Evolutionary conservation across 768 basidiomycete genomes (phyloP), one percentile per base, ranked within the genome.

Genomic region (Ramaria sp.): DNA sequence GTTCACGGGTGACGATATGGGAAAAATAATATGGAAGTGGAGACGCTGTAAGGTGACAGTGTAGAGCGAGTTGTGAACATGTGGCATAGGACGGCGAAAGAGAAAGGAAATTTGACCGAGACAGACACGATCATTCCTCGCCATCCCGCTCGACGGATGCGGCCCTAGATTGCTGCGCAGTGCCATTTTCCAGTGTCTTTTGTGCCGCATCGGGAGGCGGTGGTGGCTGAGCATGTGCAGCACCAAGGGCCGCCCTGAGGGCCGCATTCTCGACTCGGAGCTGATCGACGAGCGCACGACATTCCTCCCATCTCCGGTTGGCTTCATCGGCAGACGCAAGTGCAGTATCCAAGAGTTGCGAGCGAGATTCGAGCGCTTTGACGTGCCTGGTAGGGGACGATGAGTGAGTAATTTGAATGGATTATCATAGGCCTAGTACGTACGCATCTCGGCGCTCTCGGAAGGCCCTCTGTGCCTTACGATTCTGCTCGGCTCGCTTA

Each of bases 401-500:
- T 27, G 4, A 30, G 38, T 19, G 19, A 27, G 15, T 20, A n/a
- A 46, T 34, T 24, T 17, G 48, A 48, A 33, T 47, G 41, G 45
- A n/a, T n/a, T n/a, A n/a, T 33, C 31, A 52, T 42, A 39, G 17
- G 19, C 53, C 49, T 20, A 58, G 22, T 33, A 79, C 86, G 70
- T 51, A 91, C 90, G 88, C 84, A 72, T 96, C 92, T 64, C 92
- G 75, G 31, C 92, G 81, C 67, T 93, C 88, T 59, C 92, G 74
- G 69, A 94, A 96, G 1, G 91, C 91, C 42, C 91, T 78, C 71
- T 96, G 92, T 0, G 92, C 92, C 69, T 92, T 93, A 63, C 92
- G 78, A 69, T 96, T 96, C 73, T 96, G 92, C 65, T 94, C 92
- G 43, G 92, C 92, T 10, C 92, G 81, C 66, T 92, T 93, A 67